Base-by-base conservation (phyloP, 2,329 filamentous ascomycete genomes). In the Pestalotiopsis sp. region DNA sequence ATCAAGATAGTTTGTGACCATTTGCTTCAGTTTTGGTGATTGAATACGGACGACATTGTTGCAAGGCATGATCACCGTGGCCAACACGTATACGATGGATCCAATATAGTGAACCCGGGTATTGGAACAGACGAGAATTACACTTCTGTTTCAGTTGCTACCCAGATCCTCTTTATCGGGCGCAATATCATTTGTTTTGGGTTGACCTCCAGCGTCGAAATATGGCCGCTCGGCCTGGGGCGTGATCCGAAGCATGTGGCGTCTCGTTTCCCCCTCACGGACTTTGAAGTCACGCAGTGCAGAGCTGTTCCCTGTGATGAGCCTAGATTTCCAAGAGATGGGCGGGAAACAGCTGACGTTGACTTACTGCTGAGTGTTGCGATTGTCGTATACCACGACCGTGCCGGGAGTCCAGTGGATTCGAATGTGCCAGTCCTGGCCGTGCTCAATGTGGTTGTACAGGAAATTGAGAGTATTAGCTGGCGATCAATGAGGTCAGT, bases 201-300 rank as follows among this genome's bases (percentile, higher is more conserved):
- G 31, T 7, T 7, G 6, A 36, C 9, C 31, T 36, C 31, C 31
- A 7, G 7, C 31, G 31, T 36, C 31, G 4, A 76, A 72, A 31
- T 73, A 73, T 11, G 78, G 78, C n/a, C 72, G 71, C 70, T 79
- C 77, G 4, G 73, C 78, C 36, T 78, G 77, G 6, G 76, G 76
- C 11, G 77, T 78, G 59, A 79, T 77, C 49, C 78, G 74, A 41
- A 78, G 63, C 71, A 75, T 73, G 38, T 75, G 74, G 3, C 74
- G 72, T 69, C 36, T 71, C 68, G 58, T 72, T 63, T 68, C 67
- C 9, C 60, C 67, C 23, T 69, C 67, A 7, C 56, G 69, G 27
- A 70, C 67, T 1, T 65, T 69, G 61, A 69, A 75, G 41, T 74
- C 72, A 9, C 72, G 61, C 2, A 75, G 57, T 4, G 72, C 73